Conservation (phyloP, 1,284 basidiomycete species). For the Neonothopanus nambi region DNA sequence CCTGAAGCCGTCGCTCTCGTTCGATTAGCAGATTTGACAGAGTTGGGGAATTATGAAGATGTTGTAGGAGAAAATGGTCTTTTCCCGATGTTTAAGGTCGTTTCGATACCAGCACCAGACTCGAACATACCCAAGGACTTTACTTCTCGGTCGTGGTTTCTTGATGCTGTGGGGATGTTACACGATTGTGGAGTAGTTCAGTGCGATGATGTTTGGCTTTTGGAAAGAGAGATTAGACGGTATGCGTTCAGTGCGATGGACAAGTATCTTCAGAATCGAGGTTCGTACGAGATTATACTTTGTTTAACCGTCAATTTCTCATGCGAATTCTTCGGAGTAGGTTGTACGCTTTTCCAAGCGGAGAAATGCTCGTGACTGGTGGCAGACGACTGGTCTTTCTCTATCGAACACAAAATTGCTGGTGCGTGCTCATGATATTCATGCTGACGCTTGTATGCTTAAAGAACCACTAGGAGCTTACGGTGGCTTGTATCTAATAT, state of each 20-base stretch:
- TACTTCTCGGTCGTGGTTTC: slow-evolving; percentile 45
- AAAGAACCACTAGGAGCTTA: too few relatives aligned
- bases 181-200: slow-evolving; percentile 46
- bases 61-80: slow-evolving; percentile 40
- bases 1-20: slow-evolving; percentile 44
- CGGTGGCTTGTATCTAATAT: too few relatives aligned
- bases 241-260: slow-evolving; percentile 49
- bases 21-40: slow-evolving; percentile 37
- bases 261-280: slow-evolving; percentile 43
- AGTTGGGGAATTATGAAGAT: slow-evolving; percentile 41
- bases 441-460: too few relatives aligned
- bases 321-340: slow-evolving; percentile 10
- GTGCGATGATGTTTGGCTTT: slow-evolving; percentile 45
- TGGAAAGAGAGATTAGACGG: slow-evolving; percentile 44
- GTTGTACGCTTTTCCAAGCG: slow-evolving; percentile 22
- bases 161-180: slow-evolving; percentile 43
- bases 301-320: neutral
- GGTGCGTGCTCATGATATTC: too few relatives aligned
- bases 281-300: slow-evolving; percentile 23
- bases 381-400: too few relatives aligned
- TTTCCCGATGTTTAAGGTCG: slow-evolving; percentile 40
- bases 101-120: slow-evolving; percentile 33
- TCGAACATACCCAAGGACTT: slow-evolving; percentile 33
- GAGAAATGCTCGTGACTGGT: slow-evolving; percentile 16
- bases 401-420: too few relatives aligned